Evolutionary conservation across 139 green algal genomes (phyloP).

Genomic region (Coccomyxa sp.): DNA sequence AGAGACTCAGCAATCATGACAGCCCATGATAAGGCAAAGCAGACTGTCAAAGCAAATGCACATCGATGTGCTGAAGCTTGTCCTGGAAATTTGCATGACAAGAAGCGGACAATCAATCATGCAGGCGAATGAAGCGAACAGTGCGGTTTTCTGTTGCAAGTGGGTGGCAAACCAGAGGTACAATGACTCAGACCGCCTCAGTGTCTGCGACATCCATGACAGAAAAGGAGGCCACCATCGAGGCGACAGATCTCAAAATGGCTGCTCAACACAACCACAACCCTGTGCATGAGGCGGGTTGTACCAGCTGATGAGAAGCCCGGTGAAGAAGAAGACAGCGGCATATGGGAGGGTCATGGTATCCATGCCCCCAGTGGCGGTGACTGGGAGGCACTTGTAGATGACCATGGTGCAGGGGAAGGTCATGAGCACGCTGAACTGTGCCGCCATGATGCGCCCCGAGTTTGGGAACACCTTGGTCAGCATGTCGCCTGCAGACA

Average conservation of each 20-base stretch:
- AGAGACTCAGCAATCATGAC: neutral
- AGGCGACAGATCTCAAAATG: too few species aligned
- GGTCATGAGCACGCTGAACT: conserved; percentile 48
- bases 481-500: conserved; percentile 8
- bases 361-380: neutral
- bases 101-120: too few species aligned
- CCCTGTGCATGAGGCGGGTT: too few species aligned
- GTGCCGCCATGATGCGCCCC: conserved; percentile 45
- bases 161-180: too few species aligned
- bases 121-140: too few species aligned
- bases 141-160: too few species aligned
- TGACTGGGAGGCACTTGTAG: conserved; percentile 17
- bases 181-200: too few species aligned
- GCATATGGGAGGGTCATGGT: conserved; percentile 33
- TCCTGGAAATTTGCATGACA: too few species aligned
- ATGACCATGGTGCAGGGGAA: conserved; percentile 58
- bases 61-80: too few species aligned
- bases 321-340: conserved; percentile 52
- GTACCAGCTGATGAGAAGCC: conserved; percentile 64
- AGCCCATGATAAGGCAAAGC: neutral
- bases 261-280: too few species aligned
- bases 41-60: neutral
- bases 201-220: too few species aligned
- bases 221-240: too few species aligned
- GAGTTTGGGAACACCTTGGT: conserved; percentile 29